Base-by-base conservation (phyloP, 495 filamentous ascomycete species). In the Diplogelasinospora grovesii region DNA sequence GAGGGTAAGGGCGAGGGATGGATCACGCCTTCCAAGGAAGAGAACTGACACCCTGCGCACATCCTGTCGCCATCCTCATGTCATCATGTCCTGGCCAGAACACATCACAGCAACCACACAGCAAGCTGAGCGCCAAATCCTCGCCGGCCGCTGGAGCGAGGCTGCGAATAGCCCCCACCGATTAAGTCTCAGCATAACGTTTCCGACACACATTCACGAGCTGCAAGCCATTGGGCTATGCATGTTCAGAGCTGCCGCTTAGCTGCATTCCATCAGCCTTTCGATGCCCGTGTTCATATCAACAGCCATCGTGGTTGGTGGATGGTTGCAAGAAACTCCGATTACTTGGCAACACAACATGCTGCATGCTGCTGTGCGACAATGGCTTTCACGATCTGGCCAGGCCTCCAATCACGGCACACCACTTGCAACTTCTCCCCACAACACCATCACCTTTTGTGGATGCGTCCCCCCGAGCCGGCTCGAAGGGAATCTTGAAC, bases 1-100 rank as follows among this genome's bases (percentile, higher is more conserved):
- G 82, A 62, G 71, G 58, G 49, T 67, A 68, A 48, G 32, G 36
- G 41, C 27, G 18, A 32, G 21, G 5, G 28, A 16, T 8, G n/a
- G 14, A 23, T 1, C 19, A 8, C 33, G 30, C 18, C 22, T 26
- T n/a, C 33, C 31, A 10, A 39, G n/a, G n/a, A n/a, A n/a, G n/a
- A n/a, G 44, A 39, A 49, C 41, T 49, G 31, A 45, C 42, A 26
- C 36, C 43, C 47, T 20, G 26, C 38, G 20, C 16, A 28, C 24
- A 33, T 47, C 39, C 43, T 39, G 26, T 45, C 29, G 41, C 38
- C 19, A 35, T 46, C 28, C 33, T 45, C 18, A 42, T 43, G 48
- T 43, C 43, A 39, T 26, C 33, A 23, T 48, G 36, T 47, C 43
- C 32, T 48, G 44, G n/a, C n/a, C n/a, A n/a, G n/a, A n/a, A n/a